phyloP scores from a whole-genome alignment of 495 filamentous ascomycete species.

The Daldinia grandis region DNA sequence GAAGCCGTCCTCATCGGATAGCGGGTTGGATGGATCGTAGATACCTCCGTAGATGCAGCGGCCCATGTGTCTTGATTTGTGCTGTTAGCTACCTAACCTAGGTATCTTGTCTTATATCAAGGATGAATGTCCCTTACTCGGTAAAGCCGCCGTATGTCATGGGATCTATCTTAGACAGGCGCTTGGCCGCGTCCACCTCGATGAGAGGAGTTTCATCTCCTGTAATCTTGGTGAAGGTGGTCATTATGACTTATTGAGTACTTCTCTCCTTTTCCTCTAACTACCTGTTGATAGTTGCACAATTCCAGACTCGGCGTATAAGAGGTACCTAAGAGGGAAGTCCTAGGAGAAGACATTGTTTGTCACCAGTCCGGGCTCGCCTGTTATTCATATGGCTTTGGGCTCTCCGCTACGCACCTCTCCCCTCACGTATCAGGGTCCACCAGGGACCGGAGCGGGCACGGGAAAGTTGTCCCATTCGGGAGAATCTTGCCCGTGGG shows the following conservation, averaged over 20 bases:
- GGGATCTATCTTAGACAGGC: slow-evolving; percentile 72
- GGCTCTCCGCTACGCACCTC: background rate
- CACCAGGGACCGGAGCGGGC: slow-evolving; percentile 21
- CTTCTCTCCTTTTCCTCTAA: background rate
- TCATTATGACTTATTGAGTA: slow-evolving; percentile 56
- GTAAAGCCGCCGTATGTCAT: slow-evolving; percentile 81
- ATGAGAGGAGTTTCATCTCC: slow-evolving; percentile 67
- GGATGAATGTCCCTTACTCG: slow-evolving; percentile 57
- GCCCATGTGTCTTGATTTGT: slow-evolving; percentile 73
- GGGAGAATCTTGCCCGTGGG: slow-evolving; percentile 39
- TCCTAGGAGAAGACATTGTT: background rate
- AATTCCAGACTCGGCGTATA: background rate
- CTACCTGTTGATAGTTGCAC: no score
- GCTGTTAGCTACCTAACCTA: background rate
- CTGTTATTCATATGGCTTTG: slow-evolving; percentile 15
- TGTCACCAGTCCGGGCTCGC: background rate
- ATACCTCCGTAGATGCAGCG: slow-evolving; percentile 87
- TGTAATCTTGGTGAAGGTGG: slow-evolving; percentile 71
- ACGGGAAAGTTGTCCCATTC: slow-evolving; percentile 32
- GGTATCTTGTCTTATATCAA: background rate
- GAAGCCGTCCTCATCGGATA: slow-evolving; percentile 79
- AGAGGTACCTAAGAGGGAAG: background rate
- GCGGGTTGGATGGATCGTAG: slow-evolving; percentile 73
- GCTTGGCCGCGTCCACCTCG: slow-evolving; percentile 65
- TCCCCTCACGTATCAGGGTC: slow-evolving; percentile 19